Percentiles rank a stretch among this genome's conserved stretches.
Conservation (phyloP, 192 early-diverging fungal species). For the Phlyctochytrium planicorne region DNA sequence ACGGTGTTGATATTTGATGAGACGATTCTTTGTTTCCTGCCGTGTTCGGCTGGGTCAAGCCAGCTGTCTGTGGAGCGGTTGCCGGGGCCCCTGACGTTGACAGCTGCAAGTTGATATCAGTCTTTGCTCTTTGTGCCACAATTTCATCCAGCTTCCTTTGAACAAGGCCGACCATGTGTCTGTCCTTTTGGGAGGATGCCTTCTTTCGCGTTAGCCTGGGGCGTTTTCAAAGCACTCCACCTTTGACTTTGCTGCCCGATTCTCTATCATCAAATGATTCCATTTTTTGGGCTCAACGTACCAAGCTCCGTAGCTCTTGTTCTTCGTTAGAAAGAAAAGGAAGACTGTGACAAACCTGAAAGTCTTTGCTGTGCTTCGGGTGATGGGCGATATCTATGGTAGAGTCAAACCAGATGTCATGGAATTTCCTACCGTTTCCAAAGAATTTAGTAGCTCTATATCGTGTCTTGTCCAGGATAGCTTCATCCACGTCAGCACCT, state of each 20-base stretch:
- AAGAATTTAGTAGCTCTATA: not conserved
- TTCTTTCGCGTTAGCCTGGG: not conserved
- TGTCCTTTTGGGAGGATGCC: not conserved
- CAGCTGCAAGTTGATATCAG: no score
- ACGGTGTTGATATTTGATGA: no score
- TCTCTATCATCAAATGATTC: conserved; percentile 38
- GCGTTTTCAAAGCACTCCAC: no score
- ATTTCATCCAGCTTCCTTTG: conserved; percentile 45
- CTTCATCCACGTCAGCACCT: conserved; percentile 7
- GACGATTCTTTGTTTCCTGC: no score
- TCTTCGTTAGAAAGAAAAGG: not conserved
- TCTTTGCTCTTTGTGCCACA: conserved; percentile 25
- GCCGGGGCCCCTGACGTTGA: no score
- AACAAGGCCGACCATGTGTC: conserved; percentile 36
- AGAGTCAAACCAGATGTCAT: no score
- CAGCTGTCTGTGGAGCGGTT: no score
- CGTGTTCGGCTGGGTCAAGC: no score
- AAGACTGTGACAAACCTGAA: not conserved
- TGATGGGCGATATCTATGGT: no score
- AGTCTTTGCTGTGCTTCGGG: no score
- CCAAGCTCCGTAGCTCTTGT: conserved; percentile 36
- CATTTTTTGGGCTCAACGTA: conserved; percentile 36
- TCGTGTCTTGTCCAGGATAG: not conserved
- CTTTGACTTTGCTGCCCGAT: no score
- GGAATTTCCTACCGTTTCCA: no score